Evolutionary conservation across 1,284 basidiomycete genomes (phyloP), one percentile per base, ranked within the genome.

Genomic region (Porodaedalea pini): DNA sequence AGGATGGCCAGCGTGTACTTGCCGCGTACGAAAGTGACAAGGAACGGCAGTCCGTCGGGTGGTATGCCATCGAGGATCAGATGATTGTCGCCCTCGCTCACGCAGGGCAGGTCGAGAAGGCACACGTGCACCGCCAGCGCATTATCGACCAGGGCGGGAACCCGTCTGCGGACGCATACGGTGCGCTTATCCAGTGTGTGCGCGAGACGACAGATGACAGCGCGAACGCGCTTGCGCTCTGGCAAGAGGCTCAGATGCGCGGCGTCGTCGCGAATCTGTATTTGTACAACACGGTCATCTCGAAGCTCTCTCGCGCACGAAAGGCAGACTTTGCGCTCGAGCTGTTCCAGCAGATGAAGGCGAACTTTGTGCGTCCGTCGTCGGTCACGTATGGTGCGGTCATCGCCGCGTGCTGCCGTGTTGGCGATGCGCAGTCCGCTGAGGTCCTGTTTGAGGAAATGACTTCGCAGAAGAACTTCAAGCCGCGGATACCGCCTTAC

Each of bases 351-450:
- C 78, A 85, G 65, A 93, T 94, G 86, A 93, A 92, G 77, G 77
- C 81, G 53, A 73, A 71, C 39, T 75, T 81, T 5, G 66, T 95
- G 27, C 69, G 71, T 5, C 91, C 94, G 0, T 87, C 87, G 19
- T 90, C 89, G 2, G 93, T 99, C 62, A 98, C 96, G 0, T 99
- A 96, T 68, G 97, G 96, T 21, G 92, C 96, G 11, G 81, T 98
- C 61, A 97, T 99, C 67, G 89, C 89, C 57, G 96, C 95, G 0
- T 98, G 93, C 71, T 92, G 91, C 36, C 83, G 95, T 57, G 94
- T 97, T 5, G 96, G 97, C 3, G 95, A 99, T 70, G 84, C 86
- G 17, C 75, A 79, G 17, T 86, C 86, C 0, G 97, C 97, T 1
- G 90, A 92, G 68, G 76, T 77, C 11, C 73, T 98, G 51, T 98